Conservation (phyloP, 1,139 yeast genomes). For the Nakaseomyces sp. region DNA sequence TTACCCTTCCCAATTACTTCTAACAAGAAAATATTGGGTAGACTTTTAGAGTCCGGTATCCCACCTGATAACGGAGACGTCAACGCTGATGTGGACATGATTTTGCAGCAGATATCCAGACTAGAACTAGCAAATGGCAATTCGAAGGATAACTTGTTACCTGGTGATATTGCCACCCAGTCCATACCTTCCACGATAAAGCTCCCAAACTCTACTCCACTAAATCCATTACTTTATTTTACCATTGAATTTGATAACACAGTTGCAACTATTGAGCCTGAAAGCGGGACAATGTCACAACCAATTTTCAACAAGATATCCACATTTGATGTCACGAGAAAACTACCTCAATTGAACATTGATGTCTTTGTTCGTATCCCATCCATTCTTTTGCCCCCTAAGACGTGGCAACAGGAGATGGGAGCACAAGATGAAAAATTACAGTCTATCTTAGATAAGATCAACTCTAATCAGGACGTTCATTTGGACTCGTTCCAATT, state of each 20-base stretch:
- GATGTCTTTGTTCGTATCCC: constrained; percentile 74
- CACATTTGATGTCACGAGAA: constrained; percentile 77
- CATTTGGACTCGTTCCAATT: constrained; percentile 29
- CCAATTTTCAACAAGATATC: constrained; percentile 81
- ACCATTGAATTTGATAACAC: constrained; percentile 73
- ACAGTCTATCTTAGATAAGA: constrained; percentile 30
- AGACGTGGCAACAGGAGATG: constrained; percentile 29
- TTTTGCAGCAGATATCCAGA: constrained; percentile 19
- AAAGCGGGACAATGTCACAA: constrained; percentile 52
- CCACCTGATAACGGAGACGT: constrained; percentile 10
- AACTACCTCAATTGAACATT: constrained; percentile 44
- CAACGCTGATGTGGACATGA: constrained; percentile 15
- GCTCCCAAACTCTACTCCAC: constrained; percentile 41
- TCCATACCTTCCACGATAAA: constrained; percentile 58
- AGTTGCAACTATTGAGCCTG: constrained; percentile 70
- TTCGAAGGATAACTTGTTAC: constrained; percentile 19
- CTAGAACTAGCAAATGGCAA: constrained; percentile 16
- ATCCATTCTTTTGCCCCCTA: constrained; percentile 46
- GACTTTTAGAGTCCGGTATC: constrained; percentile 22
- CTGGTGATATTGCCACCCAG: constrained; percentile 29
- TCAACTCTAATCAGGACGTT: constrained; percentile 35
- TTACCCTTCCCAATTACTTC: constrained; percentile 29
- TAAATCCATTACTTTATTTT: constrained; percentile 53
- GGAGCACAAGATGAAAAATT: constrained; percentile 19
- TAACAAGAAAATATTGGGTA: constrained; percentile 23